Percentiles rank a stretch among this genome's conserved stretches.
phyloP scores from a whole-genome alignment of 371 early-diverging fungal species.

The Mortierella sp. region DNA sequence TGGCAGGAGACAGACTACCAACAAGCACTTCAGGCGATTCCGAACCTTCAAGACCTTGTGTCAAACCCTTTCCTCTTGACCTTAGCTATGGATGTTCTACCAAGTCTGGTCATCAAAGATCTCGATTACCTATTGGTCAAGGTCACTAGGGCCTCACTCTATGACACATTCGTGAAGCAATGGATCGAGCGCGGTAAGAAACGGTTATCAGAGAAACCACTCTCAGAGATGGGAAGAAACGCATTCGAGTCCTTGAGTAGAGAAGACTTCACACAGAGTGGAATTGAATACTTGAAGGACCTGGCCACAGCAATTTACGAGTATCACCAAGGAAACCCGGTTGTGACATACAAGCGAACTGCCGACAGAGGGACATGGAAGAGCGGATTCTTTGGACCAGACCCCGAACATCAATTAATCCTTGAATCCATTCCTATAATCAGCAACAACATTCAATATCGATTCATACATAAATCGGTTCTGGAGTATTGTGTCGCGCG shows the following conservation, averaged over 20 bases:
- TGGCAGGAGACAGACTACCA: neutral
- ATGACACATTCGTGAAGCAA: neutral
- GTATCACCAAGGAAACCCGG: slow-evolving; percentile 7
- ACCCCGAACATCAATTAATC: neutral
- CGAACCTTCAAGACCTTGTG: neutral
- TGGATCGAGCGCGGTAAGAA: slow-evolving; percentile 11
- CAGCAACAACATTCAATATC: neutral
- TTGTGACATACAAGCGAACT: neutral
- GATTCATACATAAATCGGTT: too few species aligned
- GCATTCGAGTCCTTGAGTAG: neutral
- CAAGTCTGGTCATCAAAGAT: neutral
- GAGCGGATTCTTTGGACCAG: slow-evolving; percentile 8
- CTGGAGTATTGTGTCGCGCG: slow-evolving; percentile 9
- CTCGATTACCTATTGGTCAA: neutral
- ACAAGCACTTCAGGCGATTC: neutral
- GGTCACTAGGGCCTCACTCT: neutral
- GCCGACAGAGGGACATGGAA: slow-evolving; percentile 15
- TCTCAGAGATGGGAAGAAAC: neutral
- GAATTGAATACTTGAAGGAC: neutral
- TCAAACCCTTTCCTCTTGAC: neutral
- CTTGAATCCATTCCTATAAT: slow-evolving; percentile 6
- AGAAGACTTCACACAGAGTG: neutral
- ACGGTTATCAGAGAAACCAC: neutral
- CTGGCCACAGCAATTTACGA: slow-evolving; percentile 12
- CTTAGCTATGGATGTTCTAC: neutral